Base-by-base conservation (phyloP, 2,329 filamentous ascomycete species). In the Colletotrichum musae region DNA sequence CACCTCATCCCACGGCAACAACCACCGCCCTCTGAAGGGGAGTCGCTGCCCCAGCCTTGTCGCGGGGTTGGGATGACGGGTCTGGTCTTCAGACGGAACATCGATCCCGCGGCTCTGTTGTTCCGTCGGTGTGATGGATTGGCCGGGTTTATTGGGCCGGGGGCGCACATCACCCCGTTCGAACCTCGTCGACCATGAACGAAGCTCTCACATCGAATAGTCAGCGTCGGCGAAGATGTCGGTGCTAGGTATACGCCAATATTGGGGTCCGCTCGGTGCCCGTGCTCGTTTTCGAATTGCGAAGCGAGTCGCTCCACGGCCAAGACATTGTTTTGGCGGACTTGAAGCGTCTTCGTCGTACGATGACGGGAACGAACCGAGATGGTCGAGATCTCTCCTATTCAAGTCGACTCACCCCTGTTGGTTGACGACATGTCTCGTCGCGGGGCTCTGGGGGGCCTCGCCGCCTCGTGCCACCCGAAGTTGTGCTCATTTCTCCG, bases 51-150 rank as follows among this genome's bases (percentile, higher is more conserved):
- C 26, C 41, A 28, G 18, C 36, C 62, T 39, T 32, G 48, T 68
- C 41, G 54, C 43, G 50, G 47, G 60, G 36, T 58, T 71, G 56
- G 52, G 65, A 69, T 69, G 64, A 64, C 45, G 65, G 64, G 56
- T 47, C 45, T 64, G 45, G 10, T 28, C n/a, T 43, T 69, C 64
- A 48, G 53, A 70, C n/a, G 54, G 58, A 28, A 24, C 41, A 28
- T 18, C n/a, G 21, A 39, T 54, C 21, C 59, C 61, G 56, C 61
- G 56, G 66, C 56, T 56, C 26, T 26, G 39, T 54, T 15, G 32
- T 57, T 51, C 66, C 61, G 50, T 45, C 43, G 50, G 62, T 12
- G 56, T n/a, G 28, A 51, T 59, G 28, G 24, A 41, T 59, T 53
- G n/a, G 61, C 66, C 62, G 54, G 59, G 21, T 5, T 58, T 13